Evolutionary conservation across 2,329 filamentous ascomycete genomes (phyloP).

Genomic region (Claviceps maximensis): DNA sequence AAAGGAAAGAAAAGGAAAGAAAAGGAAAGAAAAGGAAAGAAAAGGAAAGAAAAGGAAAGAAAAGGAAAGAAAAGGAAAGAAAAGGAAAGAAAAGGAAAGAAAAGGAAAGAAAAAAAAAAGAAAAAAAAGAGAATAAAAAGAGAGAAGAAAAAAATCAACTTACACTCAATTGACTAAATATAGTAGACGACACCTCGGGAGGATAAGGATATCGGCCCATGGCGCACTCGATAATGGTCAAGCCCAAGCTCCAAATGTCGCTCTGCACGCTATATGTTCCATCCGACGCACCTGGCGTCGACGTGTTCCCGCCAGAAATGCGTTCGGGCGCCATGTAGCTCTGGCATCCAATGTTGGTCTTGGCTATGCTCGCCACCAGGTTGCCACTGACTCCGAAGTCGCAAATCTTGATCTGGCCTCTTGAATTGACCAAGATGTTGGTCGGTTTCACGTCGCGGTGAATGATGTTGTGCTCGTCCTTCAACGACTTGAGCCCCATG

Average conservation of each 20-base stretch:
- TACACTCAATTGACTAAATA: constrained; percentile 93
- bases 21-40: too few species aligned
- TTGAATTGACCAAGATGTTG: constrained; percentile 88
- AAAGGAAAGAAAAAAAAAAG: neutral
- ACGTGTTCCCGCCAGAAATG: constrained; percentile 75
- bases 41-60: neutral
- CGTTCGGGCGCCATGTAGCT: constrained; percentile 98
- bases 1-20: too few species aligned
- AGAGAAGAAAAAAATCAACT: constrained; percentile 29
- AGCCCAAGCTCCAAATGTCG: constrained; percentile 90
- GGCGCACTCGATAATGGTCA: constrained; percentile 93
- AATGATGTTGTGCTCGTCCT: constrained; percentile 98
- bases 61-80: too few species aligned
- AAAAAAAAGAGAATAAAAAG: neutral
- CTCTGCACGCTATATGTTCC: constrained; percentile 96
- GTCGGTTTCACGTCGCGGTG: constrained; percentile 97
- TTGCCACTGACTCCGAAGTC: constrained; percentile 98
- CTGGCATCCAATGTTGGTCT: constrained; percentile 97
- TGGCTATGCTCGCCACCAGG: constrained; percentile 90
- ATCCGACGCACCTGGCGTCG: constrained; percentile 52
- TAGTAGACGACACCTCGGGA: constrained; percentile 93
- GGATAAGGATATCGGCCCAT: constrained; percentile 92
- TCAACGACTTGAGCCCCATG: constrained; percentile 81
- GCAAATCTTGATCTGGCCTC: constrained; percentile 92
- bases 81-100: too few species aligned